Evolutionary conservation across 495 filamentous ascomycete genomes (phyloP).

Genomic region (Endocarpon pusillum): DNA sequence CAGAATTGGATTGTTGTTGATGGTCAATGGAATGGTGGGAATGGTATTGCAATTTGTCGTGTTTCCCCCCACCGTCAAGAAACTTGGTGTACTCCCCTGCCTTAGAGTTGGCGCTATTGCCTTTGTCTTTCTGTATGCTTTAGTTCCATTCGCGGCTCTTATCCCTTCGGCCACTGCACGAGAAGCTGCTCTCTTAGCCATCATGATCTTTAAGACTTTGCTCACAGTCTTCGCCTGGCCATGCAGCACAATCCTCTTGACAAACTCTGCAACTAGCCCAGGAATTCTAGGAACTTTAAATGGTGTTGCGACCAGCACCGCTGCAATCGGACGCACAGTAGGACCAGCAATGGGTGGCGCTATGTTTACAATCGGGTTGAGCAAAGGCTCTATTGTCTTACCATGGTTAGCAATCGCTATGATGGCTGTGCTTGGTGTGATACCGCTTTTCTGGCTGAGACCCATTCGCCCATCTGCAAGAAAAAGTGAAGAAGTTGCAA

Average conservation of each 20-base stretch:
- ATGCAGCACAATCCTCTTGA: constrained; percentile 73
- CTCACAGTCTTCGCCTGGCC: constrained; percentile 70
- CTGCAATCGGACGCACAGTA: constrained; percentile 56
- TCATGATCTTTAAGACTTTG: constrained; percentile 53
- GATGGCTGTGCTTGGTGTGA: constrained; percentile 40
- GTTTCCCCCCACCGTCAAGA: constrained; percentile 52
- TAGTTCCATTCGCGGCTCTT: constrained; percentile 56
- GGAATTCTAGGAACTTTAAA: constrained; percentile 75
- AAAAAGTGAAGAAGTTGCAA: too few species aligned
- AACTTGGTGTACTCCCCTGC: constrained; percentile 53
- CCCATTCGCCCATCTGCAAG: too few species aligned
- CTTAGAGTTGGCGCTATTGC: constrained; percentile 30
- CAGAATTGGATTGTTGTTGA: constrained; percentile 62
- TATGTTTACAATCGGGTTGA: constrained; percentile 53
- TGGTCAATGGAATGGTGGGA: constrained; percentile 51
- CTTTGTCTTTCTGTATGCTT: constrained; percentile 57
- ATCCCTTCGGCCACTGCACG: constrained; percentile 22
- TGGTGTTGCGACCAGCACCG: constrained; percentile 65
- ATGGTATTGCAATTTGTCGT: constrained; percentile 64
- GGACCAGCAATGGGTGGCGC: constrained; percentile 55
- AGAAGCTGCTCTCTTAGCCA: constrained; percentile 24
- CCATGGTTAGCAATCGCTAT: constrained; percentile 61
- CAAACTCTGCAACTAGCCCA: constrained; percentile 63
- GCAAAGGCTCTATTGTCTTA: constrained; percentile 50
- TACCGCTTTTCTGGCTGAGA: constrained; percentile 52